These are phyloP conservation scores for Spizellomyces sp. DNA, from an alignment of 192 early-diverging fungal species.

Conservation along the genomic window DNA sequence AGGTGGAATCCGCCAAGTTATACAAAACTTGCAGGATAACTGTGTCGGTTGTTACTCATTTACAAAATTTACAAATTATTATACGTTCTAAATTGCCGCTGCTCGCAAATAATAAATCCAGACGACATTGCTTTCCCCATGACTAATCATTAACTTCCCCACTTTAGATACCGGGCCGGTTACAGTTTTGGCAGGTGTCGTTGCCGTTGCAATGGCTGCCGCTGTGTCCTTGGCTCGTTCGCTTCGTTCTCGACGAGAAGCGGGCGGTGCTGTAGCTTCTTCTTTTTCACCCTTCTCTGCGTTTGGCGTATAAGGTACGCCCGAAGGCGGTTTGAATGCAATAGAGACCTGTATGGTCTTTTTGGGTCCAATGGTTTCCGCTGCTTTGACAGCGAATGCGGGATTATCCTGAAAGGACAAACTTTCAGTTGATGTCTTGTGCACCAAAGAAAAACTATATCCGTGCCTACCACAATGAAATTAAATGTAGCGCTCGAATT, in stretches of 20 bases:
- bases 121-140: slow-evolving; percentile 41
- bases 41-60: not conserved
- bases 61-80: not conserved
- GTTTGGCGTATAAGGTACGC: slow-evolving; percentile 6
- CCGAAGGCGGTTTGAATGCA: slow-evolving; percentile 38
- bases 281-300: slow-evolving; percentile 5
- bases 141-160: slow-evolving; percentile 50
- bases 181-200: not conserved
- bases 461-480: slow-evolving; percentile 48
- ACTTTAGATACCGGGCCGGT: slow-evolving; percentile 36
- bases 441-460: not conserved
- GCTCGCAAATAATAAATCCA: slow-evolving; percentile 54
- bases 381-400: slow-evolving; percentile 54
- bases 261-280: not conserved
- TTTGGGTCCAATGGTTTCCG: slow-evolving; percentile 56
- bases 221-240: not conserved
- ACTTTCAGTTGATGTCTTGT: not conserved
- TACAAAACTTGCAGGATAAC: slow-evolving; percentile 60
- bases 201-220: not conserved
- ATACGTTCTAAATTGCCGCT: not conserved
- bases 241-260: too few relatives aligned
- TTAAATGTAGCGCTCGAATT: slow-evolving; percentile 47
- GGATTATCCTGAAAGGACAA: slow-evolving; percentile 53
- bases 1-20: slow-evolving; percentile 87
- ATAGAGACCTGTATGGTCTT: slow-evolving; percentile 55